Base-by-base conservation (phyloP, 2,329 filamentous ascomycete species). In the Biscogniauxia marginata region DNA sequence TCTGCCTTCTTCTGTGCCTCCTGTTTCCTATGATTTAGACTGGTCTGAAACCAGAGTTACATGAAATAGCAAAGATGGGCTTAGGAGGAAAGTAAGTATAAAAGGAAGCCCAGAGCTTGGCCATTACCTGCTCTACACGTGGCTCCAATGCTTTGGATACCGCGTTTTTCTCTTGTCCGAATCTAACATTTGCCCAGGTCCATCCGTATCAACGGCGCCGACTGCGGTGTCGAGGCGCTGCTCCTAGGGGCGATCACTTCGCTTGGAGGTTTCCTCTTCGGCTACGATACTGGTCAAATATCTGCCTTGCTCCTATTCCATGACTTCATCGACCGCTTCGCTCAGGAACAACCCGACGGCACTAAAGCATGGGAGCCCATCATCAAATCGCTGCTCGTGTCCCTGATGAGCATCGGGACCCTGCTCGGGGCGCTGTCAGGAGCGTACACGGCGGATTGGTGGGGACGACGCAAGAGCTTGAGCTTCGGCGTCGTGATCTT, bases 271-370 rank as follows among this genome's bases (percentile, higher is more conserved):
- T 84, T 84, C 69, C 77, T 87, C 58, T 86, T 85, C 67, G 84
- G 84, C 49, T 86, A 85, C 62, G 84, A 86, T 62, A 86, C 82
- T 8, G 84, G 83, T 61, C 81, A 84, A 64, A 84, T 85, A 52
- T 83, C 80, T 6, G 74, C 72, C 44, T 76, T 81, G 65, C 70
- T 81, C 8, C 68, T 79, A 18, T 81, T 81, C 65, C 55, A 67
- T 8, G 81, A 86, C 68, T 86, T 84, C 66, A 75, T 77, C 23
- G 52, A 75, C n/a, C 79, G 83, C 8, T 87, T 87, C 60, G 82
- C 79, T 18, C 75, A 80, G 54, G 64, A 67, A 1, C 70, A 76
- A 21, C 49, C 68, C 2, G 63, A 77, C 11, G 79, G 77, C 7
- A 59, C 66, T 16, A 74, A 65, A 59, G 67, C 69, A 57, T 80